Conservation (phyloP, 1,284 basidiomycete species). For the Wallemia mellicola region DNA sequence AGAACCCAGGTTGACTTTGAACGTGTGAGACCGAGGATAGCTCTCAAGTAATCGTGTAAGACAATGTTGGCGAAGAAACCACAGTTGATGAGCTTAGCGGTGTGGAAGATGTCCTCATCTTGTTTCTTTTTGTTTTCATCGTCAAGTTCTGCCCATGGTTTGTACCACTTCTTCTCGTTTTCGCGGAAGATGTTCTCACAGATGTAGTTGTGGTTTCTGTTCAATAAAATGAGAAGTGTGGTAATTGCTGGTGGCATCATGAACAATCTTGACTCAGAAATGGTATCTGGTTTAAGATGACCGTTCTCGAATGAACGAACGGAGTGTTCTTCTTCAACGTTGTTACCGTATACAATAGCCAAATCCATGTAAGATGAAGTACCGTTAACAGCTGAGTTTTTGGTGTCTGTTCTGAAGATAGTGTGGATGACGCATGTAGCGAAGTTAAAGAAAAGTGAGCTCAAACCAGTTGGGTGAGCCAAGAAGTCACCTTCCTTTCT, state of each 20-base stretch:
- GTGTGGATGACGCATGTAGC: slow-evolving; percentile 44
- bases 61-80: slow-evolving; percentile 41
- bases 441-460: slow-evolving; percentile 40
- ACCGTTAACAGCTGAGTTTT: slow-evolving; percentile 29
- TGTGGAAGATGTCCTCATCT: slow-evolving; percentile 38
- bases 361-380: slow-evolving; percentile 47
- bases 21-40: slow-evolving; percentile 32
- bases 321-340: slow-evolving; percentile 20
- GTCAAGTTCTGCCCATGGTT: slow-evolving; percentile 14
- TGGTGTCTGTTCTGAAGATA: slow-evolving; percentile 32
- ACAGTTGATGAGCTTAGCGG: slow-evolving; percentile 40
- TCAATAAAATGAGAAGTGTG: slow-evolving; percentile 35
- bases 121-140: slow-evolving; percentile 17
- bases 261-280: slow-evolving; percentile 33
- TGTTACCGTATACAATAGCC: slow-evolving; percentile 39
- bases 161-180: slow-evolving; percentile 7
- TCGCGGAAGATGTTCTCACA: slow-evolving; percentile 24
- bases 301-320: slow-evolving; percentile 35
- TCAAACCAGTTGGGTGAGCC: slow-evolving; percentile 42
- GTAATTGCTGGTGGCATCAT: slow-evolving; percentile 42
- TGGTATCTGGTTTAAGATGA: slow-evolving; percentile 31
- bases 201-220: slow-evolving; percentile 51
- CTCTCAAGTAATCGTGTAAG: slow-evolving; percentile 21
- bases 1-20: slow-evolving; percentile 30
- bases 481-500: slow-evolving; percentile 23